Evolutionary conservation across 192 early-diverging fungal species (phyloP).

Genomic region (Rhizoclosmatium sp.): DNA sequence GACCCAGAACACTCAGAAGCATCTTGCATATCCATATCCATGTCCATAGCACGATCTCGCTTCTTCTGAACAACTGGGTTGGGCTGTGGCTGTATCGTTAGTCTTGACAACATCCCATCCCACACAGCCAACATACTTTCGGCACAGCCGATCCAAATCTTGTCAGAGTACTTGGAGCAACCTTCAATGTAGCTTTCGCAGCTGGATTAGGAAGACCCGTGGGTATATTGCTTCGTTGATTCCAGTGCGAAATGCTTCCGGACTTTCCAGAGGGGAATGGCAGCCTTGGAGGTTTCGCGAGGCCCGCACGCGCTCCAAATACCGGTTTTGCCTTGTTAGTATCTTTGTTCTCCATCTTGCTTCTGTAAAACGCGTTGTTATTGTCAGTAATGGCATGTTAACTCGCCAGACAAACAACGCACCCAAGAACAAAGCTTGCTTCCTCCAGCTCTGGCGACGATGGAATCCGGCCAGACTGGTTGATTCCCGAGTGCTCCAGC

Average conservation of each 20-base stretch:
- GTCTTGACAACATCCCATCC: too few species aligned
- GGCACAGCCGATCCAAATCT: too few species aligned
- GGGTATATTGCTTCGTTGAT: neutral
- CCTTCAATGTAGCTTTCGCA: neutral
- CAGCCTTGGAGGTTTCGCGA: conserved; percentile 6
- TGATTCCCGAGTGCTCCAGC: conserved; percentile 11
- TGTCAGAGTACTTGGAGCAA: too few species aligned
- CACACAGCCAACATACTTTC: too few species aligned
- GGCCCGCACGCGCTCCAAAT: neutral
- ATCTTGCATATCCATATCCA: neutral
- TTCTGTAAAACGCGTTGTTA: too few species aligned
- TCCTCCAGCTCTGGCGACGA: neutral
- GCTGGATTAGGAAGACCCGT: neutral
- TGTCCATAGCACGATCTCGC: neutral
- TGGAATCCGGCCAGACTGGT: neutral
- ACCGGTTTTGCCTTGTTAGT: neutral
- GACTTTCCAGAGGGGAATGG: conserved; percentile 14
- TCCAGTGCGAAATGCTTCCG: conserved; percentile 1
- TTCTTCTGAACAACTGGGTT: neutral
- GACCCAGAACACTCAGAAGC: too few species aligned
- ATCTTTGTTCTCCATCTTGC: too few species aligned
- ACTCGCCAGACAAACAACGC: neutral
- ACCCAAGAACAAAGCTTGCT: neutral
- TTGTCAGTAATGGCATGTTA: too few species aligned
- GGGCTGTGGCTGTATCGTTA: too few species aligned